A percentile compares a stretch with the other conserved stretches of the same genome.
These are phyloP conservation scores for Borovskyia barvae DNA, from an alignment of 208 protist genomes.

Conservation along the genomic window DNA sequence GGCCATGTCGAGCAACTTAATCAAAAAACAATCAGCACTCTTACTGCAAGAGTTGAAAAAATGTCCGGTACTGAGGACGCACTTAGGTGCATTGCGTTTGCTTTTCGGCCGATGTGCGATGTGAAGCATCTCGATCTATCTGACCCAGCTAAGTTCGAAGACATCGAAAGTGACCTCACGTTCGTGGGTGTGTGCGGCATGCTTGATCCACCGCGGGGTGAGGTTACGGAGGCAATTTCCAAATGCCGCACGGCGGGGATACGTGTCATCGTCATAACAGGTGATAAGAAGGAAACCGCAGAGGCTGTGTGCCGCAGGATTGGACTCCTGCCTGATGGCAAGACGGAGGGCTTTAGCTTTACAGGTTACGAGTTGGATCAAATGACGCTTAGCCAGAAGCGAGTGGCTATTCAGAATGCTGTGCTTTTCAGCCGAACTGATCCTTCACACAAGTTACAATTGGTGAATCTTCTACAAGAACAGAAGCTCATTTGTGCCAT, in stretches of 20 bases:
- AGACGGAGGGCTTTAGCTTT: slow-evolving; percentile 43
- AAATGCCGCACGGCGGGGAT: slow-evolving; percentile 94
- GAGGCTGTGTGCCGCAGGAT: slow-evolving; percentile 94
- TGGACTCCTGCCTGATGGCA: slow-evolving; percentile 77
- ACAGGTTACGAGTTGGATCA: slow-evolving; percentile 74
- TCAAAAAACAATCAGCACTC: slow-evolving; percentile 3
- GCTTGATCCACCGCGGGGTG: slow-evolving; percentile 91
- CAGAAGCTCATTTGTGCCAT: slow-evolving; percentile 85
- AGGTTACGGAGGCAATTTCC: slow-evolving; percentile 88
- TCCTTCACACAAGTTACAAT: slow-evolving; percentile 85
- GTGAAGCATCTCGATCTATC: slow-evolving; percentile 39
- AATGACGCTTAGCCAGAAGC: slow-evolving; percentile 60
- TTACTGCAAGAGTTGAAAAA: slow-evolving; percentile 41
- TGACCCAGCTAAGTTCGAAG: slow-evolving; percentile 62
- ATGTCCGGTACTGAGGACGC: slow-evolving; percentile 62
- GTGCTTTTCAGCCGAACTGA: slow-evolving; percentile 85
- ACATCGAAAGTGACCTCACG: slow-evolving; percentile 82
- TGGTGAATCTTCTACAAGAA: slow-evolving; percentile 83
- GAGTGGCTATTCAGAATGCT: slow-evolving; percentile 46
- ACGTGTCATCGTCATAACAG: slow-evolving; percentile 97
- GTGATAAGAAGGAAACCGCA: slow-evolving; percentile 95
- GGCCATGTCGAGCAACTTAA: slow-evolving; percentile 50
- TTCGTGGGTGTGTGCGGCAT: slow-evolving; percentile 93
- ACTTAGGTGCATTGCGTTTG: slow-evolving; percentile 85
- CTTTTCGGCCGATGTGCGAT: slow-evolving; percentile 43